Conservation (phyloP, 2,329 filamentous ascomycete species). For the Penicillium hordei region DNA sequence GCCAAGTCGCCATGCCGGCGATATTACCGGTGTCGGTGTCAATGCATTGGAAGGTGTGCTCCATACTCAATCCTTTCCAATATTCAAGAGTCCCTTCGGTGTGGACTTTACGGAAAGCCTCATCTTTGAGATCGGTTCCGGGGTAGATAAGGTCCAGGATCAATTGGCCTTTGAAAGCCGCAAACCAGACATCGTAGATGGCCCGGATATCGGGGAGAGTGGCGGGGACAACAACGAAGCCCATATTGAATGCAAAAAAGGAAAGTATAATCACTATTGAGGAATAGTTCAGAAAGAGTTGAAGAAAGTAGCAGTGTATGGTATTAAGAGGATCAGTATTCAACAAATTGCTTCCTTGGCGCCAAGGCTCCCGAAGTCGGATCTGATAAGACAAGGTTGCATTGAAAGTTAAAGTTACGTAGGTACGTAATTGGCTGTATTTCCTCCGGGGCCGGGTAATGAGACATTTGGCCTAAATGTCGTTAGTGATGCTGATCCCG, state of each 20-base stretch:
- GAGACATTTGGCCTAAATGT: not conserved
- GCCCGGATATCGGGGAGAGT: constrained; percentile 19
- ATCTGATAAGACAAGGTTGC: constrained; percentile 9
- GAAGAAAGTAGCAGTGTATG: not conserved
- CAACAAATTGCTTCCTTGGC: not conserved
- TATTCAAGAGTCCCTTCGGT: constrained; percentile 44
- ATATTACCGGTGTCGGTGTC: constrained; percentile 47
- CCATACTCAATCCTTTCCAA: constrained; percentile 36
- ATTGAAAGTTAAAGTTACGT: not conserved
- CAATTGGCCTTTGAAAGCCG: constrained; percentile 30
- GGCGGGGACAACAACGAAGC: constrained; percentile 44
- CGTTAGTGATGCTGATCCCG: not conserved
- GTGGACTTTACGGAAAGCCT: constrained; percentile 48
- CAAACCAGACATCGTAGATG: constrained; percentile 26
- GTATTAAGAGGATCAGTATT: not conserved
- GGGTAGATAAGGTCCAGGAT: constrained; percentile 50
- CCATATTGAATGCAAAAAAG: constrained; percentile 28
- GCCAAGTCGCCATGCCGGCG: constrained; percentile 51
- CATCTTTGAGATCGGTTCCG: constrained; percentile 27
- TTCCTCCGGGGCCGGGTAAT: not conserved
- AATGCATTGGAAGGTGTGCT: constrained; percentile 50
- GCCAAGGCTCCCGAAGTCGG: constrained; percentile 9
- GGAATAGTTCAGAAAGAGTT: not conserved
- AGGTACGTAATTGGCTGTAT: not conserved
- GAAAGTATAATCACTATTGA: not conserved